These are phyloP conservation scores for Pyrenophora tritici-repentis DNA, from an alignment of 2,329 filamentous ascomycete species.

Conservation along the genomic window DNA sequence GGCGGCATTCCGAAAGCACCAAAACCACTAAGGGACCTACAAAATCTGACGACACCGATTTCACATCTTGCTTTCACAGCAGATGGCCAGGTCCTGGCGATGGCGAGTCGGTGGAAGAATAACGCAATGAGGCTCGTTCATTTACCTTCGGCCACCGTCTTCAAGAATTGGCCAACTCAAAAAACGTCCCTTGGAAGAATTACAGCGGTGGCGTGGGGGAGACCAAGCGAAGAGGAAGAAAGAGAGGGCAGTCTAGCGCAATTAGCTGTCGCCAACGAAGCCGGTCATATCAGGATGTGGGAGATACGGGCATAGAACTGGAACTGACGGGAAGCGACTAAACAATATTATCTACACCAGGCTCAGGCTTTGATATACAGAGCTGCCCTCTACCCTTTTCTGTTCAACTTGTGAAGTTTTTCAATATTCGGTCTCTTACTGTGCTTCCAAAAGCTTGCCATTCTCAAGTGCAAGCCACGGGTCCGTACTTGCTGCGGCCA, in stretches of 20 bases:
- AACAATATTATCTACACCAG: not conserved
- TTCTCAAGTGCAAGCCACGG: not conserved
- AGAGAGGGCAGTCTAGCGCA: conserved; percentile 64
- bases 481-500: not conserved
- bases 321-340: not conserved
- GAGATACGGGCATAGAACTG: conserved; percentile 57
- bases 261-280: conserved; percentile 85
- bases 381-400: no score
- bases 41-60: conserved; percentile 86
- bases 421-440: not conserved
- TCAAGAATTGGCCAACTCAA: conserved; percentile 94
- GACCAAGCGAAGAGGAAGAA: conserved; percentile 55
- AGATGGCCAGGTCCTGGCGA: conserved; percentile 86
- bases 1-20: conserved; percentile 67
- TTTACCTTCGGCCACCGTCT: conserved; percentile 89
- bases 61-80: conserved; percentile 80
- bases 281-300: conserved; percentile 87
- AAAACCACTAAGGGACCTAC: conserved; percentile 72
- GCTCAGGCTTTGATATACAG: no score
- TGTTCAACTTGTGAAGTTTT: no score
- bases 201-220: conserved; percentile 59
- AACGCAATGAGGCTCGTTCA: conserved; percentile 88
- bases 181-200: conserved; percentile 87
- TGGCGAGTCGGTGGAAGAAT: conserved; percentile 84
- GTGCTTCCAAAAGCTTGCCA: not conserved